phyloP scores from a whole-genome alignment of 2,329 filamentous ascomycete genomes.

The Paradendryphiella salina region DNA sequence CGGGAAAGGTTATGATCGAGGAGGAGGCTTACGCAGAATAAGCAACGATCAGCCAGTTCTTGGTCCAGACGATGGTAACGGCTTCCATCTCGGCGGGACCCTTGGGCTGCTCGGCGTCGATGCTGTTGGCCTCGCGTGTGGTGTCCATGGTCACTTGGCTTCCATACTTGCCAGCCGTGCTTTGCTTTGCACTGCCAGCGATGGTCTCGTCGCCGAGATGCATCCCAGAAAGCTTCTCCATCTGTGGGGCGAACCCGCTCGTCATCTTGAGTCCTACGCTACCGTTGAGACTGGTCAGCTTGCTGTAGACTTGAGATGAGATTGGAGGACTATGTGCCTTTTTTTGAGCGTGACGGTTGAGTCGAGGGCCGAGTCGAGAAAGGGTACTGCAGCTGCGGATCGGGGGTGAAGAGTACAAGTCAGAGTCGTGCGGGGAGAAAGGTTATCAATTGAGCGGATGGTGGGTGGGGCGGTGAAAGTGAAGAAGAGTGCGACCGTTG shows the following conservation, averaged over 20 bases:
- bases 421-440: too few species aligned
- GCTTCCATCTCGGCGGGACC: conserved; percentile 47
- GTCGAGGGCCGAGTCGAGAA: not conserved
- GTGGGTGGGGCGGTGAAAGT: conserved; percentile 1
- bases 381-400: not conserved
- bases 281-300: not conserved
- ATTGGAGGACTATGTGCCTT: not conserved
- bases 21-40: conserved; percentile 34
- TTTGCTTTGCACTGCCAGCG: not conserved
- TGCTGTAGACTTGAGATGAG: not conserved
- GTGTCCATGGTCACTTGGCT: conserved; percentile 1
- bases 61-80: conserved; percentile 49
- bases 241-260: conserved; percentile 8
- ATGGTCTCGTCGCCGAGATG: not conserved
- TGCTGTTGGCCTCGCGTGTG: not conserved
- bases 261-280: conserved; percentile 2
- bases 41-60: conserved; percentile 44
- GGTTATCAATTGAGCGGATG: not conserved
- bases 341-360: not conserved
- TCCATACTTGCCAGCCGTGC: not conserved
- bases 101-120: conserved; percentile 9
- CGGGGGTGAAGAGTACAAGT: not conserved
- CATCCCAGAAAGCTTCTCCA: conserved; percentile 11
- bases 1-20: not conserved
- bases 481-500: not conserved